phyloP scores from a whole-genome alignment of 2,329 filamentous ascomycete species.

The Cladorrhinum sp. region DNA sequence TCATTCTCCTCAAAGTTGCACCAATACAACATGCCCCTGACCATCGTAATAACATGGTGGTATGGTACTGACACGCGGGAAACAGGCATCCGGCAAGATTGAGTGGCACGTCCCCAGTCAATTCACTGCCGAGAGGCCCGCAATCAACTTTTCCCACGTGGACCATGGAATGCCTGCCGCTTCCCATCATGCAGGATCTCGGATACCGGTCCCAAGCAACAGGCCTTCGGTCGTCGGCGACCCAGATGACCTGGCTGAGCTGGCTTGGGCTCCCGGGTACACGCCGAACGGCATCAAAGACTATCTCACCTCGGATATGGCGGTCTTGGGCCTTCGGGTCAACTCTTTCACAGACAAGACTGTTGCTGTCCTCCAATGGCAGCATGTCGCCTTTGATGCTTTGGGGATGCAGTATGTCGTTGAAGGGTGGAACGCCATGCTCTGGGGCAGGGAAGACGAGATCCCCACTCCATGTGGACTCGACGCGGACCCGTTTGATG shows the following conservation, averaged over 20 bases:
- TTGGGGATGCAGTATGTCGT: conserved; percentile 39
- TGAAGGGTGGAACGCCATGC: conserved; percentile 39
- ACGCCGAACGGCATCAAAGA: conserved; percentile 32
- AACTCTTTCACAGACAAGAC: conserved; percentile 44
- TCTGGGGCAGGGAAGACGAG: conserved; percentile 37
- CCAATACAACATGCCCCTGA: neutral
- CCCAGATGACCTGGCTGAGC: conserved; percentile 28
- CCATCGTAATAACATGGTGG: neutral
- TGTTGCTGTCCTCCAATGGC: conserved; percentile 39
- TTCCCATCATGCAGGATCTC: conserved; percentile 36
- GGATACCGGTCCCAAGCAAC: conserved; percentile 30
- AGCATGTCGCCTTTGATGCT: conserved; percentile 43
- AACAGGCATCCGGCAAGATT: conserved; percentile 8
- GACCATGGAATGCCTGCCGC: conserved; percentile 31
- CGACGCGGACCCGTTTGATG: conserved; percentile 34
- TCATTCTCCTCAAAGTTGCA: neutral
- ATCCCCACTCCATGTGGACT: conserved; percentile 31
- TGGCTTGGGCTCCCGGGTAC: conserved; percentile 26
- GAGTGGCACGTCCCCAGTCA: conserved; percentile 37
- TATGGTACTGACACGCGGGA: neutral
- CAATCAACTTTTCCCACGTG: conserved; percentile 36
- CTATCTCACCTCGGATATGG: conserved; percentile 38
- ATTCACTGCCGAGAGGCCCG: conserved; percentile 36
- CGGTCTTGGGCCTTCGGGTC: conserved; percentile 43
- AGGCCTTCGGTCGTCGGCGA: conserved; percentile 30